Percentiles rank a stretch among this genome's conserved stretches.
Conservation (phyloP, 2,329 filamentous ascomycete species). For the Epichloe brachyelytri region DNA sequence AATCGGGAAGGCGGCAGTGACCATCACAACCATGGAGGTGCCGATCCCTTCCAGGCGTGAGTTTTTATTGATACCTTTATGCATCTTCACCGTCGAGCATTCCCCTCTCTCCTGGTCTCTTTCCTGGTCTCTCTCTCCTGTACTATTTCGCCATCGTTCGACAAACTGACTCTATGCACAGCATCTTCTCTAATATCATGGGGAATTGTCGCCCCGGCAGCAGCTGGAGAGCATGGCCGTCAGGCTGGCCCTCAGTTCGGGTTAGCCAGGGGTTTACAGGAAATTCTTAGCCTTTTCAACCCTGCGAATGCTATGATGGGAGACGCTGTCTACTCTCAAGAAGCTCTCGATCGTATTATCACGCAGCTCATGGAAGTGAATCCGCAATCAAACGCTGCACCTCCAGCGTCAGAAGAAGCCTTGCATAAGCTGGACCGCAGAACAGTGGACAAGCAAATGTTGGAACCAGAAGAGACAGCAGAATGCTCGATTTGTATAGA, state of each 20-base stretch:
- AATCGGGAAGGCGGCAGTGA: neutral
- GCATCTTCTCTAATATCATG: slow-evolving; percentile 34
- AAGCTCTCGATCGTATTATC: slow-evolving; percentile 80
- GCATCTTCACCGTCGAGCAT: no score
- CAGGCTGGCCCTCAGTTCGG: slow-evolving; percentile 7
- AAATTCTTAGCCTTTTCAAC: slow-evolving; percentile 41
- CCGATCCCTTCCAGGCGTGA: slow-evolving; percentile 37
- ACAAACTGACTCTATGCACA: slow-evolving; percentile 14
- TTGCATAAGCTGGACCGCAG: slow-evolving; percentile 63
- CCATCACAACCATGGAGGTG: neutral
- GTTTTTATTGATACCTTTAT: slow-evolving; percentile 9
- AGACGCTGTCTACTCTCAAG: slow-evolving; percentile 82
- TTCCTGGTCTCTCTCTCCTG: neutral
- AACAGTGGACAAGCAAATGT: slow-evolving; percentile 55
- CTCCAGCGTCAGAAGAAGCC: slow-evolving; percentile 63
- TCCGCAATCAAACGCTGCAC: slow-evolving; percentile 61
- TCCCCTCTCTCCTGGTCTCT: neutral
- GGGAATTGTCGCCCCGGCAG: slow-evolving; percentile 22
- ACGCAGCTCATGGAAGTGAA: slow-evolving; percentile 80
- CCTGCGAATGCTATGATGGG: slow-evolving; percentile 45
- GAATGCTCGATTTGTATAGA: slow-evolving; percentile 97
- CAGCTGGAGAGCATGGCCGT: slow-evolving; percentile 10
- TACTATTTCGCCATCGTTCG: neutral
- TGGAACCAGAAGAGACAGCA: slow-evolving; percentile 51
- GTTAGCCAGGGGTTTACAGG: slow-evolving; percentile 29